phyloP scores from a whole-genome alignment of 1,284 basidiomycete genomes.

The Boletus hoseneyae region DNA sequence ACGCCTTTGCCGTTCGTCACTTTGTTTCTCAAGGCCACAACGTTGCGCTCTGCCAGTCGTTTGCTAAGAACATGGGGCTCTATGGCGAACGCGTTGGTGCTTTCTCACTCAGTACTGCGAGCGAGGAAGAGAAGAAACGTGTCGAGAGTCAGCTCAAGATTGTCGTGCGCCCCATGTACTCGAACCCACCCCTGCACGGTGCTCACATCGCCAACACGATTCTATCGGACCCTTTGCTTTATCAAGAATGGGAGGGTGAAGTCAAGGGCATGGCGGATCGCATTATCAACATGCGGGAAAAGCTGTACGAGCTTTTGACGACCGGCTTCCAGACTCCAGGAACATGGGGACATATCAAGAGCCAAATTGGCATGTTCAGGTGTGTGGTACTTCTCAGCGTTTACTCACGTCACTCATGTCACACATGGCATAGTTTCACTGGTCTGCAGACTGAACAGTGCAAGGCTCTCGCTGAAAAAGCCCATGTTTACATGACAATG shows the following conservation, averaged over 20 bases:
- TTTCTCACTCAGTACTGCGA: conserved; percentile 80
- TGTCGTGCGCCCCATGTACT: conserved; percentile 96
- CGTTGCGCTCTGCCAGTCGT: conserved; percentile 87
- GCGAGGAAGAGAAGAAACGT: conserved; percentile 82
- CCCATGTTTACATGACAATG: conserved; percentile 91
- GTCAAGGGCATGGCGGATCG: conserved; percentile 95
- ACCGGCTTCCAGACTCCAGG: conserved; percentile 87
- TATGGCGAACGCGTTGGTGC: conserved; percentile 97
- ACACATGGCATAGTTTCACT: conserved; percentile 63
- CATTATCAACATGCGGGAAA: conserved; percentile 94
- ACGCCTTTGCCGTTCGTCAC: conserved; percentile 94
- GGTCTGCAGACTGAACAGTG: conserved; percentile 84
- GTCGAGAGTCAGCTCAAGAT: conserved; percentile 96
- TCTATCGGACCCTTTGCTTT: conserved; percentile 74
- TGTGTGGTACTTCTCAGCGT: conserved; percentile 28
- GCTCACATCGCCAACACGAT: conserved; percentile 89
- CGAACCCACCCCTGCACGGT: conserved; percentile 96
- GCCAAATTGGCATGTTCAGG: conserved; percentile 96
- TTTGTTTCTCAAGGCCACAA: conserved; percentile 90
- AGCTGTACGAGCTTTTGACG: conserved; percentile 77
- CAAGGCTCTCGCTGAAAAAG: conserved; percentile 84
- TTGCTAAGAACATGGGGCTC: conserved; percentile 99
- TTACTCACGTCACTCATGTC: conserved; percentile 2
- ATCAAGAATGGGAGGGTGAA: conserved; percentile 86
- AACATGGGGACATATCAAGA: conserved; percentile 95